These are phyloP conservation scores for Carex myosuroides DNA, from an alignment of 176 grass and related monocot genomes.

Conservation along the genomic window DNA sequence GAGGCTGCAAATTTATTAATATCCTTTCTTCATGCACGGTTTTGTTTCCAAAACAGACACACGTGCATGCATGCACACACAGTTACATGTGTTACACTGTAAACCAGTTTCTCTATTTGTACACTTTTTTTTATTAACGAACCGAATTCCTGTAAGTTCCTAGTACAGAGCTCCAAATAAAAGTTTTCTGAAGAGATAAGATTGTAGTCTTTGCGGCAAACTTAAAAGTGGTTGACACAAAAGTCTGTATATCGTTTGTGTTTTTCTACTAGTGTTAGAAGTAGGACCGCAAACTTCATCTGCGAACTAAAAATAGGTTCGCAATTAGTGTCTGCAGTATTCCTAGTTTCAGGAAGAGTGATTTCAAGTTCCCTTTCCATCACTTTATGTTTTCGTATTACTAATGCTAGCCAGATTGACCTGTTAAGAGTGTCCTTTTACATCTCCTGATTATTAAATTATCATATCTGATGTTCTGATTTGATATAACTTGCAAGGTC, in stretches of 20 bases:
- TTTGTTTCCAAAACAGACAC: not conserved
- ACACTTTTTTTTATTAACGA: not conserved
- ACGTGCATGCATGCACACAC: not conserved
- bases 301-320: not conserved
- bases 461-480: not conserved
- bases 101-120: not conserved
- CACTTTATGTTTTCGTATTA: not conserved
- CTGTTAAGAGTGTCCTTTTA: not conserved
- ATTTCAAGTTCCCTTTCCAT: not conserved
- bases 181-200: not conserved
- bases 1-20: not conserved
- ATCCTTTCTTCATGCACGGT: not conserved
- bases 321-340: not conserved
- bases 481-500: conserved; percentile 43
- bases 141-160: not conserved
- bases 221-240: not conserved
- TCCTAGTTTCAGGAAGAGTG: not conserved
- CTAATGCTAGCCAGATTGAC: not conserved
- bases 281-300: not conserved
- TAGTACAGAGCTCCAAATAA: not conserved
- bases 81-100: not conserved
- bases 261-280: not conserved
- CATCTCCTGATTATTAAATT: not conserved
- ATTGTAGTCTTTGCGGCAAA: not conserved
- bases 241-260: not conserved